Evolutionary conservation across 2,329 filamentous ascomycete species (phyloP).

Genomic region (Talaromyces sp.): DNA sequence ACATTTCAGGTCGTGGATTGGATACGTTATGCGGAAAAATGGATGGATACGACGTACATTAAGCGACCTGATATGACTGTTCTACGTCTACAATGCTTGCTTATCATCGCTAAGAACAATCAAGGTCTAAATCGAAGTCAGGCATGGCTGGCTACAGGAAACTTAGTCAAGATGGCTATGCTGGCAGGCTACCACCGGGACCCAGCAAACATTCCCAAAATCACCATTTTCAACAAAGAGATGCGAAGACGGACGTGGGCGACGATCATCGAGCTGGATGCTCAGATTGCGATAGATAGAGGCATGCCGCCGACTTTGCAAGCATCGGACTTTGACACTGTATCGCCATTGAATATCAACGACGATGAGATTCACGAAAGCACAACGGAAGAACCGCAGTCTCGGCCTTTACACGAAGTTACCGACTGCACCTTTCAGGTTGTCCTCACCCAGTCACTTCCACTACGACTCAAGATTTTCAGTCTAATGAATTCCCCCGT

Average conservation of each 20-base stretch:
- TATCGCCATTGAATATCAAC: constrained; percentile 49
- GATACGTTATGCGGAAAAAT: constrained; percentile 83
- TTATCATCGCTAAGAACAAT: constrained; percentile 49
- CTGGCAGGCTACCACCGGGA: constrained; percentile 52
- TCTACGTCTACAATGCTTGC: constrained; percentile 51
- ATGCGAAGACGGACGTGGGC: constrained; percentile 56
- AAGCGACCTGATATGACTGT: constrained; percentile 51
- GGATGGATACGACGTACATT: constrained; percentile 72
- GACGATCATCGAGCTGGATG: constrained; percentile 55
- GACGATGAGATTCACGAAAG: constrained; percentile 47
- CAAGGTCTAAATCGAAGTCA: constrained; percentile 54
- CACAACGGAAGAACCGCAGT: constrained; percentile 30
- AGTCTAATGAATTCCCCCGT: constrained; percentile 36
- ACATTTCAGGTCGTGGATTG: constrained; percentile 55
- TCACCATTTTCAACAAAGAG: constrained; percentile 42
- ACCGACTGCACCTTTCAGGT: constrained; percentile 36
- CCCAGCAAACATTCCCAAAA: constrained; percentile 31
- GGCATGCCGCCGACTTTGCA: constrained; percentile 51
- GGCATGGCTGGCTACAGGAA: constrained; percentile 49
- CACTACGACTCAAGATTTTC: constrained; percentile 32
- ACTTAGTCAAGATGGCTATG: constrained; percentile 51
- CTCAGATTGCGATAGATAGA: constrained; percentile 54
- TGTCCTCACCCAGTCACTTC: constrained; percentile 21
- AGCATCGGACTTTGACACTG: constrained; percentile 47
- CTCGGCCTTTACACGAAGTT: constrained; percentile 28